phyloP scores from a whole-genome alignment of 2,329 filamentous ascomycete species.

The Aplosporella prunicola region DNA sequence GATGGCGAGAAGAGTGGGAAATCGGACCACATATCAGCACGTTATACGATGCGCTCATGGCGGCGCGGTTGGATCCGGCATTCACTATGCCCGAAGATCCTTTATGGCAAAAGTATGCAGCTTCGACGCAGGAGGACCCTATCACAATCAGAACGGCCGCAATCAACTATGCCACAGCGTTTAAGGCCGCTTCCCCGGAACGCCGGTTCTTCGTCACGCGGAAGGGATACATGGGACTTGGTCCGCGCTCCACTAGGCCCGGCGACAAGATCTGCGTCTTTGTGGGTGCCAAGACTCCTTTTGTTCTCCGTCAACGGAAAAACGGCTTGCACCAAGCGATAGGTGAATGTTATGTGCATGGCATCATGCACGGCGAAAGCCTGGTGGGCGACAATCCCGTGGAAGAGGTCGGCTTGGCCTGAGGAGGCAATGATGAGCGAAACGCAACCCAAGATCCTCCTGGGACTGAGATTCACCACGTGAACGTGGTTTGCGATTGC shows the following conservation, averaged over 20 bases:
- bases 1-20: no score
- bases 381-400: not conserved
- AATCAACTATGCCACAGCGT: not conserved
- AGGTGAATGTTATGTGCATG: conserved; percentile 13
- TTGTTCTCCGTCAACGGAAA: conserved; percentile 12
- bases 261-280: conserved; percentile 15
- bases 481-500: no score
- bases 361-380: conserved; percentile 9
- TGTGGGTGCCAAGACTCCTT: conserved; percentile 15
- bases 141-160: not conserved
- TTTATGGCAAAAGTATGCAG: not conserved
- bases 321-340: conserved; percentile 8
- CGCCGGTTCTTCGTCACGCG: conserved; percentile 17
- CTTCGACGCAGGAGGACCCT: not conserved
- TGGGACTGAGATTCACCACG: no score
- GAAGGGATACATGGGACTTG: conserved; percentile 17
- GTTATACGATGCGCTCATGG: no score
- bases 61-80: no score
- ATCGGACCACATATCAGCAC: no score
- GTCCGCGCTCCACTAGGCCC: conserved; percentile 12
- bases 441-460: no score
- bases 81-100: no score
- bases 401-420: not conserved
- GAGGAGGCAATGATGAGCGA: no score
- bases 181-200: not conserved